Evolutionary conservation across 2,329 filamentous ascomycete genomes (phyloP).

Genomic region (Chrysoporthe deuterocubensis): DNA sequence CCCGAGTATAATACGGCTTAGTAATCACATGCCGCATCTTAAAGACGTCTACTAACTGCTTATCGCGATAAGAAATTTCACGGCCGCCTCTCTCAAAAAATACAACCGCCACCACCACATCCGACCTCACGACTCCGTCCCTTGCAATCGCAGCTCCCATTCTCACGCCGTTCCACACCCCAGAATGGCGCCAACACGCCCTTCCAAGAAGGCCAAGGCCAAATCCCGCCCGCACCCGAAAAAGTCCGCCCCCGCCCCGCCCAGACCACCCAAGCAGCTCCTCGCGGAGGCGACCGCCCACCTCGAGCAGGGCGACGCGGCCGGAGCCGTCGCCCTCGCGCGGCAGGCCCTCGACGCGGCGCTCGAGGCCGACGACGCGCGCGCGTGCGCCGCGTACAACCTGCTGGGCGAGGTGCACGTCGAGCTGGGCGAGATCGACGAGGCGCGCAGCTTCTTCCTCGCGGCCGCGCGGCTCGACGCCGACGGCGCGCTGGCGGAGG

Average conservation of each 20-base stretch:
- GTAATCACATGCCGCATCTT: background rate
- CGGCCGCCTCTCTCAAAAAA: background rate
- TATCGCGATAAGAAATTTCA: constrained; percentile 24
- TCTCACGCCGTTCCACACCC: constrained; percentile 2
- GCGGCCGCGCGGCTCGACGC: constrained; percentile 76
- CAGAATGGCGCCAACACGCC: constrained; percentile 31
- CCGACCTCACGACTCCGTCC: background rate
- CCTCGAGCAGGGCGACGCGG: constrained; percentile 41
- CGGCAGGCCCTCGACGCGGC: constrained; percentile 48
- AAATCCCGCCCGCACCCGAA: constrained; percentile 25
- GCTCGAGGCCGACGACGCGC: constrained; percentile 55
- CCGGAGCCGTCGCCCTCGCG: constrained; percentile 39
- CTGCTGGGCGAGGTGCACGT: constrained; percentile 81
- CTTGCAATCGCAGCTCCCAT: background rate
- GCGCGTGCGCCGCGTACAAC: constrained; percentile 62
- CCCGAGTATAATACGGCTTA: background rate
- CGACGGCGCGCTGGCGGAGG: constrained; percentile 71
- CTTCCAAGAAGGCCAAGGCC: constrained; percentile 29
- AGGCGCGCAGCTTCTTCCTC: constrained; percentile 73
- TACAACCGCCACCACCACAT: background rate
- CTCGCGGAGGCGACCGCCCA: constrained; percentile 39
- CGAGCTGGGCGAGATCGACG: constrained; percentile 79
- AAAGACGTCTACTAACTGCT: background rate
- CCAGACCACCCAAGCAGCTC: constrained; percentile 33
- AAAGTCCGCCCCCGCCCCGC: constrained; percentile 16